Percentiles rank a stretch among this genome's conserved stretches.
These are phyloP conservation scores for Torulaspora indica DNA, from an alignment of 805 yeast genomes.

Conservation along the genomic window DNA sequence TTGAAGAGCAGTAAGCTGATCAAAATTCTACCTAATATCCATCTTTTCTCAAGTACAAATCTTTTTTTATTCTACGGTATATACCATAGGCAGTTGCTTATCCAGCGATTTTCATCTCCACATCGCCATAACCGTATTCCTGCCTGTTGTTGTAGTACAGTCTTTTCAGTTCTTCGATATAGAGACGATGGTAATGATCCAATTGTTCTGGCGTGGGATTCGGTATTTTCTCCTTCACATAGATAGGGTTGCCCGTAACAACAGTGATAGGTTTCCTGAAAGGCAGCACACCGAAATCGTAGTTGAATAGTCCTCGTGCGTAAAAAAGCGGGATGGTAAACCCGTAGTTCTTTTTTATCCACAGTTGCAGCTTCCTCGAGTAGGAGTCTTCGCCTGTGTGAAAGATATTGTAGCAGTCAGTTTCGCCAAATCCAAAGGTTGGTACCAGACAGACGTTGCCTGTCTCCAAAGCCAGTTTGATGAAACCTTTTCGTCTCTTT, in stretches of 20 bases:
- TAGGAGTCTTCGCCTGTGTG: conserved; percentile 42
- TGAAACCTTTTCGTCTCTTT: conserved; percentile 78
- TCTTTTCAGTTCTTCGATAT: conserved; percentile 56
- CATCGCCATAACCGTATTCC: conserved; percentile 37
- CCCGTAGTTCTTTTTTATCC: conserved; percentile 67
- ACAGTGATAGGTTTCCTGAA: conserved; percentile 74
- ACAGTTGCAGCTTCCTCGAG: conserved; percentile 56
- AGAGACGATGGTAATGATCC: conserved; percentile 66
- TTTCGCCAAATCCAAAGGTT: conserved; percentile 87
- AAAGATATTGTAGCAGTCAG: conserved; percentile 51
- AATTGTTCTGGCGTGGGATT: conserved; percentile 48
- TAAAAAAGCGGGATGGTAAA: conserved; percentile 89
- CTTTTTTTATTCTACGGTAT: background rate
- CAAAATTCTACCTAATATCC: background rate
- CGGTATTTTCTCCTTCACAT: conserved; percentile 45
- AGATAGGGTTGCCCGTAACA: conserved; percentile 66
- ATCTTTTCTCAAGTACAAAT: background rate
- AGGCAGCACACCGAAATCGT: conserved; percentile 88
- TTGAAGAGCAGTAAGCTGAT: background rate
- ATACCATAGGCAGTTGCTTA: conserved; percentile 5
- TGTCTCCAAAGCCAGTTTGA: conserved; percentile 74
- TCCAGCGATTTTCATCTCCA: conserved; percentile 30
- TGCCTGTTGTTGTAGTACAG: conserved; percentile 65
- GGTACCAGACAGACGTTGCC: conserved; percentile 84
- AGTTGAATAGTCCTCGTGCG: conserved; percentile 88